phyloP scores from a whole-genome alignment of 805 yeast species.

The Wickerhamomyces pijperi region DNA sequence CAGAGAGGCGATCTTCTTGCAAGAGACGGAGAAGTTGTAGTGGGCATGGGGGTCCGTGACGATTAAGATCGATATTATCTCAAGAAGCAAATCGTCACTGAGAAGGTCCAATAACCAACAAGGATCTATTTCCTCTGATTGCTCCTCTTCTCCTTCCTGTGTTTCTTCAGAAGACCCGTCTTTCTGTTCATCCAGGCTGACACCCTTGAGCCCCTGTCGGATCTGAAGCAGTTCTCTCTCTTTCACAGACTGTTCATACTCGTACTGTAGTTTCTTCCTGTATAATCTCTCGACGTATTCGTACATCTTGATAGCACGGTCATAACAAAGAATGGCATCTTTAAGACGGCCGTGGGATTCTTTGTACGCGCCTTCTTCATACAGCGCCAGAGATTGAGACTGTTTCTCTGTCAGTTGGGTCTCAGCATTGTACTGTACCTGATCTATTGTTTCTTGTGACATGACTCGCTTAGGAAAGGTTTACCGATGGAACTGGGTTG shows the following conservation, averaged over 20 bases:
- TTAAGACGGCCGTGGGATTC: constrained; percentile 67
- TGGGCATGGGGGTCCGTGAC: constrained; percentile 47
- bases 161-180: constrained; percentile 13
- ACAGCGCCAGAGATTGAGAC: constrained; percentile 44
- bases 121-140: constrained; percentile 18
- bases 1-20: constrained; percentile 42
- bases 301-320: constrained; percentile 50
- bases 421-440: neutral
- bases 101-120: constrained; percentile 31
- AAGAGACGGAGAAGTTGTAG: constrained; percentile 49
- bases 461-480: too few species aligned
- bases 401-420: constrained; percentile 1
- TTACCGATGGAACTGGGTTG: too few species aligned
- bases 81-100: constrained; percentile 48
- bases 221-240: constrained; percentile 4
- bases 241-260: constrained; percentile 21
- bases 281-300: constrained; percentile 58
- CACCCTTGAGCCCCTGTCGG: constrained; percentile 6
- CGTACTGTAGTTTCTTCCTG: constrained; percentile 41
- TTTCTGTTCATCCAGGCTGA: neutral
- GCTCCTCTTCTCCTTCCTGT: constrained; percentile 5
- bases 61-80: constrained; percentile 38
- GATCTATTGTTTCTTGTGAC: too few species aligned
- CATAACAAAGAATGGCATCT: constrained; percentile 69
- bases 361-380: constrained; percentile 60